phyloP scores from a whole-genome alignment of 1,284 basidiomycete species.

The Bjerkandera adusta region DNA sequence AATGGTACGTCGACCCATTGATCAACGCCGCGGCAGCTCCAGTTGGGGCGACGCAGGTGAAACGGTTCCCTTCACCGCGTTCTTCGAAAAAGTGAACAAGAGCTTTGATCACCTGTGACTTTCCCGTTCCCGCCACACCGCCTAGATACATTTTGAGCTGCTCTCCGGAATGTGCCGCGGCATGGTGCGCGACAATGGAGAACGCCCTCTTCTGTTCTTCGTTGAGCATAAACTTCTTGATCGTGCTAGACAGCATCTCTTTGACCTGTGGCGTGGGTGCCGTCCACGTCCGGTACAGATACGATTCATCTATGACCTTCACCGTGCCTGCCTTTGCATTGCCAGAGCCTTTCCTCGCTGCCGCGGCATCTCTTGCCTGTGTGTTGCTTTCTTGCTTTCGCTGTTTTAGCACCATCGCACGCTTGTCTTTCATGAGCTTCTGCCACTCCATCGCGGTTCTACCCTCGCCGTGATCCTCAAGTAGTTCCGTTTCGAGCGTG shows the following conservation, averaged over 20 bases:
- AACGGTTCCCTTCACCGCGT: slow-evolving; percentile 24
- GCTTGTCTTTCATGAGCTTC: background rate
- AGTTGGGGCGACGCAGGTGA: slow-evolving; percentile 35
- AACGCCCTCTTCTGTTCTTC: slow-evolving; percentile 34
- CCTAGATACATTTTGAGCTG: slow-evolving; percentile 36
- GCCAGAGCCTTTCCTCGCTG: background rate
- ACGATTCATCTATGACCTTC: slow-evolving; percentile 25
- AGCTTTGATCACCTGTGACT: slow-evolving; percentile 40
- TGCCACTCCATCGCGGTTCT: too few relatives aligned
- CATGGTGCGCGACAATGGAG: slow-evolving; percentile 32
- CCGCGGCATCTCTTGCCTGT: background rate
- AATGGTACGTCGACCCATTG: slow-evolving; percentile 38
- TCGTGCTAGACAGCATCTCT: slow-evolving; percentile 11
- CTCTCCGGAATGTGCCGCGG: slow-evolving; percentile 10
- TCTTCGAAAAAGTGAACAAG: slow-evolving; percentile 28
- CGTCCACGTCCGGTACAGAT: background rate
- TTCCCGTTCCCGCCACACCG: slow-evolving; percentile 40
- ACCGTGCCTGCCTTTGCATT: background rate
- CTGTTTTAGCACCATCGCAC: background rate
- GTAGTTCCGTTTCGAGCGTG: background rate
- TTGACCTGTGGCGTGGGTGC: background rate
- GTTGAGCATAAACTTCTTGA: slow-evolving; percentile 24
- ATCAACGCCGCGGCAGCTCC: slow-evolving; percentile 36
- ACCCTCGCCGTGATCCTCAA: background rate
- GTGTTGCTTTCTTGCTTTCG: background rate